Base-by-base conservation (phyloP, 1,284 basidiomycete species). In the Moesziomyces sp. region DNA sequence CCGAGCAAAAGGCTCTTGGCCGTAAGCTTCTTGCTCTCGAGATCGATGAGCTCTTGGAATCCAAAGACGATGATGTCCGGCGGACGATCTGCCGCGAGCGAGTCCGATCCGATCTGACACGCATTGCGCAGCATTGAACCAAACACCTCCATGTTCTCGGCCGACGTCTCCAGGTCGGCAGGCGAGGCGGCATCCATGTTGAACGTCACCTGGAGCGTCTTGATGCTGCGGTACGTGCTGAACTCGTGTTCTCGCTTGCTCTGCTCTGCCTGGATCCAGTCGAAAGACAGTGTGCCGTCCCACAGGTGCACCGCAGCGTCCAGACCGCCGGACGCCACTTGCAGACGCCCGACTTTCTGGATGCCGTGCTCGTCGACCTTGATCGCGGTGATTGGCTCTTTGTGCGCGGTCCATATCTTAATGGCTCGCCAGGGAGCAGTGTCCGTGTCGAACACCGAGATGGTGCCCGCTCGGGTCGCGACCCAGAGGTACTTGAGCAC, bases 61-160 rank as follows among this genome's bases (percentile, higher is more conserved):
- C 94, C 94, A 82, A 98, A 97, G 2, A 90, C 89, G 76, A 99
- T 91, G 74, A 98, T 90, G 76, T 97, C 95, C 0, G 95, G 93
- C 91, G 67, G 58, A 13, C 56, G 56, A n/a, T 70, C 71, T 4
- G 53, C 55, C 1, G 63, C 16, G 0, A 66, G 23, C 3, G 26
- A 54, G 14, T 69, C 66, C 7, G 58, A 66, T 14, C 67, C 64
- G 3, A 71, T 45, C 10, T 56, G 44, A 45, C 69, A 76, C 1
- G 74, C 73, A 24, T 64, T 78, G 49, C 76, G 65, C 44, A 81
- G 46, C 58, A 79, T 71, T 7, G 57, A 47, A 0, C 55, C 53
- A 46, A 81, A 76, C 11, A 81, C 61, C 40, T 76, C 74, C 71
- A 78, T 76, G 47, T 81, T 81, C 50, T 81, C 77, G 24, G 66